Conservation (phyloP, 345 rosid species). For the Cardiospermum halicacabum region DNA sequence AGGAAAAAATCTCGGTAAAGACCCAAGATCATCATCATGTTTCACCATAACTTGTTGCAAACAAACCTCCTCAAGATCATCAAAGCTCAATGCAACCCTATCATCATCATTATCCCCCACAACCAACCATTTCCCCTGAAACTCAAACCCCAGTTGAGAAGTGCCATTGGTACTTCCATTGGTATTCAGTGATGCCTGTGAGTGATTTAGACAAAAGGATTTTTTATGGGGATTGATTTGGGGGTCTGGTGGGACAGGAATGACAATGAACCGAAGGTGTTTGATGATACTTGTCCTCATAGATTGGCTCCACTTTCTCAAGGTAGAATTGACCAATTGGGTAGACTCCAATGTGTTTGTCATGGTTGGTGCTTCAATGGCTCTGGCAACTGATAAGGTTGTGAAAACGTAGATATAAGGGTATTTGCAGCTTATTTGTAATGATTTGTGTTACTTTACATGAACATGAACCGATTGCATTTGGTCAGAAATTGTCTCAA, state of each 20-base stretch:
- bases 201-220: constrained; percentile 68
- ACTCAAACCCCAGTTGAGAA: constrained; percentile 22
- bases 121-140: constrained; percentile 25
- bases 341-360: constrained; percentile 78
- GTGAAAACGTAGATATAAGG: too few relatives aligned
- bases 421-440: too few relatives aligned
- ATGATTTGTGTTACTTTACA: too few relatives aligned
- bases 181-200: constrained; percentile 74
- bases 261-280: constrained; percentile 57
- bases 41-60: background rate
- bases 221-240: constrained; percentile 70
- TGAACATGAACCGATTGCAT: too few relatives aligned
- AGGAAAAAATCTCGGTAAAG: constrained; percentile 17
- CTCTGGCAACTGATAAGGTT: too few relatives aligned
- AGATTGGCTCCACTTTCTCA: constrained; percentile 74
- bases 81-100: too few relatives aligned
- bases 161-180: constrained; percentile 66
- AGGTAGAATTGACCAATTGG: constrained; percentile 74
- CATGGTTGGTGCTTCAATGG: constrained; percentile 94
- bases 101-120: constrained; percentile 28
- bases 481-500: too few relatives aligned
- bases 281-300: constrained; percentile 70
- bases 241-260: constrained; percentile 90
- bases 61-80: too few relatives aligned
- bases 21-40: constrained; percentile 6